Conservation (phyloP, 73 alveolate genomes). For the Paramecium biaurelia region DNA sequence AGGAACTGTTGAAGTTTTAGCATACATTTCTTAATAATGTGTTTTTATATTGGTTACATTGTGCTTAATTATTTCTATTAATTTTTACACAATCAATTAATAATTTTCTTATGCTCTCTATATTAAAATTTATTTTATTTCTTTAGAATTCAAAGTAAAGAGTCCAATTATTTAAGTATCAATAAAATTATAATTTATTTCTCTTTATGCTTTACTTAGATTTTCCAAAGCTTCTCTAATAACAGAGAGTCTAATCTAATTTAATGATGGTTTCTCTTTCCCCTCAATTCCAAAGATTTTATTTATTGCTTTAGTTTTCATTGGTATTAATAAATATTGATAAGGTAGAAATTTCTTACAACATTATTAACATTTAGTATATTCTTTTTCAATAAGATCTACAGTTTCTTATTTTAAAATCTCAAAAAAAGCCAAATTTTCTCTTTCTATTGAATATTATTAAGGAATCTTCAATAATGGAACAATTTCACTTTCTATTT, state of each 20-base stretch:
- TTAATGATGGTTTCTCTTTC: conserved; percentile 1
- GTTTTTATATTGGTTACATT: neutral
- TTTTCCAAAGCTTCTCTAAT: neutral
- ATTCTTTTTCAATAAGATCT: neutral
- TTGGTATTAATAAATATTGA: neutral
- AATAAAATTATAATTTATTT: neutral
- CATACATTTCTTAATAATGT: conserved; percentile 32
- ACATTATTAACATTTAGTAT: neutral
- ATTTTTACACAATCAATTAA: neutral
- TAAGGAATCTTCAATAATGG: neutral
- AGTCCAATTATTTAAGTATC: neutral
- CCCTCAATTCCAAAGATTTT: conserved; percentile 15
- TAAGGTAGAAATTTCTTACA: neutral
- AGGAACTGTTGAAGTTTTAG: conserved; percentile 17
- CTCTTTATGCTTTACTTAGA: neutral
- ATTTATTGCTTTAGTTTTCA: neutral
- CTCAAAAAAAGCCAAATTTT: neutral
- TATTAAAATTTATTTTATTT: neutral
- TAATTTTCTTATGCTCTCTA: neutral
- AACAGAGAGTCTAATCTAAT: neutral
- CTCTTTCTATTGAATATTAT: neutral
- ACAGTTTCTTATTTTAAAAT: neutral
- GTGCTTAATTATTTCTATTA: neutral
- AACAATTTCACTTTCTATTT: neutral
- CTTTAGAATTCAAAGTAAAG: neutral